Base-by-base conservation (phyloP, 306 rosid species). In the Prunus mume region DNA sequence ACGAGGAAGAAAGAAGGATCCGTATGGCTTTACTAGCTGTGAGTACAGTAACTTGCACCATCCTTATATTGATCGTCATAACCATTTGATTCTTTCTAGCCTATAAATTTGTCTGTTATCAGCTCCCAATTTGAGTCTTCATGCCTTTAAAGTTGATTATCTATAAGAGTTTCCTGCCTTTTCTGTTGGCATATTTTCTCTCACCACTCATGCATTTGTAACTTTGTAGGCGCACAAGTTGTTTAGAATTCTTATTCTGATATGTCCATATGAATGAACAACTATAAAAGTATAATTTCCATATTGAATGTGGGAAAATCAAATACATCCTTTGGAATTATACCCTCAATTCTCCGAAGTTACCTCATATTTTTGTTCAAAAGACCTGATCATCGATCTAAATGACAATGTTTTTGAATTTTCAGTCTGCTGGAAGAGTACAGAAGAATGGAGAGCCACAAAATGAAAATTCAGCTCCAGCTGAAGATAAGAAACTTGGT, bases 1-100 rank as follows among this genome's bases (percentile, higher is more conserved):
- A 95, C 63, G 99, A 95, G 87, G 97, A 92, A 85, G 99, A 95
- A 86, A 91, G 99, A 84, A 83, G 83, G 82, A 90, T 95, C 58
- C 91, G 97, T 45, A 92, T 95, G 99, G 89, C 99, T 65, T 91
- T 95, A 83, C 84, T 95, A 84, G 99, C 99, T 76, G 97, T 95
- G 85, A 92, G 99, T 89, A 77, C 75, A 75, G 58, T 69, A 66
- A 71, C 71, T 71, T 80, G 65, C 63, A 12, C 67, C 56, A 27
- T 47, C 24, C 70, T 56, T 66, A 13, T 32, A 41, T 62, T 34
- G 20, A 68, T 75, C 32, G 13, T 71, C 51, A 52, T 3, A 65
- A 56, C 60, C 38, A 45, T 34, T 55, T 17, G 38, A 46, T 73
- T 43, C 73, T 65, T 77, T 66, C 34, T 56, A 71, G 51, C 69